Conservation (phyloP, 768 basidiomycete genomes). For the Coprinopsis cinerea region DNA sequence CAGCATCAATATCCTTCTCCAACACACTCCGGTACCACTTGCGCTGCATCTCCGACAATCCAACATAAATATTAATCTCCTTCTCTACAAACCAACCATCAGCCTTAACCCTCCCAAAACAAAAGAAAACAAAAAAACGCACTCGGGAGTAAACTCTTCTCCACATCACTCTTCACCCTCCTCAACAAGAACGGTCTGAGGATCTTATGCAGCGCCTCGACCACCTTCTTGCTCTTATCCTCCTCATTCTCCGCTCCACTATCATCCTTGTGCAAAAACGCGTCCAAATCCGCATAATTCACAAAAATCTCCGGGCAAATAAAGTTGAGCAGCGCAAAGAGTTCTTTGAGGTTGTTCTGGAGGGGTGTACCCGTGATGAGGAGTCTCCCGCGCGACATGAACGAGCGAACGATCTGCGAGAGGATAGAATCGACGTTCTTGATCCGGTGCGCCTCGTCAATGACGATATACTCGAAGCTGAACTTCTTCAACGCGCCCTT, state of each 20-base stretch:
- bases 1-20: slow-evolving; percentile 98
- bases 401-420: slow-evolving; percentile 88
- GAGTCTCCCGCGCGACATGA: slow-evolving; percentile 81
- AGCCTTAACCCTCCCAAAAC: not conserved
- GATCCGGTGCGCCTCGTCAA: slow-evolving; percentile 98
- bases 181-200: slow-evolving; percentile 90
- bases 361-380: slow-evolving; percentile 96
- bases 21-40: slow-evolving; percentile 97
- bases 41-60: slow-evolving; percentile 93
- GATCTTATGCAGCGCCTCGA: slow-evolving; percentile 96
- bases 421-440: slow-evolving; percentile 98
- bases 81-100: slow-evolving; percentile 53
- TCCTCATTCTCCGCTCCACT: slow-evolving; percentile 61
- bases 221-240: slow-evolving; percentile 86
- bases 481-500: slow-evolving; percentile 90
- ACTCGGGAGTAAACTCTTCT: slow-evolving; percentile 94
- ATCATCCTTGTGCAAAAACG: slow-evolving; percentile 89
- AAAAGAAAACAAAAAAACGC: slow-evolving; percentile 4
- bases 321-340: slow-evolving; percentile 90
- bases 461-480: slow-evolving; percentile 95
- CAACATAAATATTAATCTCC: slow-evolving; percentile 98
- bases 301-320: slow-evolving; percentile 97
- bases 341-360: slow-evolving; percentile 95
- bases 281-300: slow-evolving; percentile 85
- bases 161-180: slow-evolving; percentile 93